phyloP scores from a whole-genome alignment of 306 rosid species.

The Dalbergia oliveri region DNA sequence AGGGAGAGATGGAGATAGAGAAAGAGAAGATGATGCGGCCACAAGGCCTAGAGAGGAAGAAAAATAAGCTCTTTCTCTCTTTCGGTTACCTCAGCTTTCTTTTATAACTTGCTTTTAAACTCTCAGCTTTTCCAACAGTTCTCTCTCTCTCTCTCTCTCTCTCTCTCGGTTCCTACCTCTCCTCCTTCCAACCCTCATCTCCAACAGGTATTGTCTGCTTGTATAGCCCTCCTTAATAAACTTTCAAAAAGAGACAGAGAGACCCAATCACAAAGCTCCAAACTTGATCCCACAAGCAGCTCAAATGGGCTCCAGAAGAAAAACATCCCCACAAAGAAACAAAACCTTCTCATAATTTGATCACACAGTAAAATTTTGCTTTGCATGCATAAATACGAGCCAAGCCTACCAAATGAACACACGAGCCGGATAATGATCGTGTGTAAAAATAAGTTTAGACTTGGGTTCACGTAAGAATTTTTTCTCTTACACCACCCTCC shows the following conservation, averaged over 20 bases:
- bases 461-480: no score
- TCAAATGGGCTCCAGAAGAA: conserved; percentile 80
- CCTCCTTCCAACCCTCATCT: conserved; percentile 64
- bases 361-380: conserved; percentile 59
- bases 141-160: conserved; percentile 53
- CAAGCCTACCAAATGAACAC: conserved; percentile 57
- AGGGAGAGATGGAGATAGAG: conserved; percentile 10
- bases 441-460: no score
- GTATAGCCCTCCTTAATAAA: conserved; percentile 65
- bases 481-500: no score
- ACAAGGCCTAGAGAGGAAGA: conserved; percentile 14
- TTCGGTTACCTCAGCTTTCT: conserved; percentile 80
- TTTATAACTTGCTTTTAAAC: conserved; percentile 66
- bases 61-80: conserved; percentile 45
- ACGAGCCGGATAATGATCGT: no score
- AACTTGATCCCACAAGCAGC: conserved; percentile 87
- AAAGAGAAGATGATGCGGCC: conserved; percentile 26
- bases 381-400: conserved; percentile 81
- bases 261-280: conserved; percentile 76
- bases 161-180: conserved; percentile 48
- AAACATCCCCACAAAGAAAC: conserved; percentile 84
- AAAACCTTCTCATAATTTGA: conserved; percentile 64
- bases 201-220: conserved; percentile 61
- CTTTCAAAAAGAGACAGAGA: conserved; percentile 56
- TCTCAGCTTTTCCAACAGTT: conserved; percentile 64